A percentile compares a stretch with the other conserved stretches of the same genome.
Conservation (phyloP, 495 filamentous ascomycete species). For the Hypomontagnella monticulosa region DNA sequence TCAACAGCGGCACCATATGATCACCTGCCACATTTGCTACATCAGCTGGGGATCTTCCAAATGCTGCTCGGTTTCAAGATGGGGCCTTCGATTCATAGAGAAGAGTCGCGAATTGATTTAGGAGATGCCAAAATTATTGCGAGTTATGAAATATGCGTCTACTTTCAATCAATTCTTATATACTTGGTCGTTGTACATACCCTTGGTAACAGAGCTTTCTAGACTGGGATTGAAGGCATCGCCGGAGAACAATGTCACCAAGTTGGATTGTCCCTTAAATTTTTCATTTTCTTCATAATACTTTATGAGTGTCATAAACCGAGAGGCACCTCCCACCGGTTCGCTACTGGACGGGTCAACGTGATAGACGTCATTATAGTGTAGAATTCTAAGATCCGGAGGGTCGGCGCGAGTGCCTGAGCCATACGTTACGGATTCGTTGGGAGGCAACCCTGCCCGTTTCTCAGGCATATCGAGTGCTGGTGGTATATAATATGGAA, state of each 20-base stretch:
- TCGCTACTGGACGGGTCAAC: constrained; percentile 78
- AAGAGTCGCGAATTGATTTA: background rate
- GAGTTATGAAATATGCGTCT: background rate
- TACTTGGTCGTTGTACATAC: constrained; percentile 46
- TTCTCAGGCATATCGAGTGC: constrained; percentile 23
- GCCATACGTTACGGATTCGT: constrained; percentile 58
- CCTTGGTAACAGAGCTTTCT: constrained; percentile 87
- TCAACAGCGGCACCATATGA: constrained; percentile 91
- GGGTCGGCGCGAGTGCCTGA: constrained; percentile 57
- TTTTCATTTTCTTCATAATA: constrained; percentile 70
- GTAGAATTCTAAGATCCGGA: constrained; percentile 80
- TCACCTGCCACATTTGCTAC: constrained; percentile 51
- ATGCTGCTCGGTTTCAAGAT: background rate
- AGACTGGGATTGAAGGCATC: constrained; percentile 92
- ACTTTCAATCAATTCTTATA: background rate
- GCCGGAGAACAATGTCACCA: constrained; percentile 87
- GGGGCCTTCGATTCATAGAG: background rate
- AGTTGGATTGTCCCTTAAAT: constrained; percentile 68
- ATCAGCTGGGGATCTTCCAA: constrained; percentile 18
- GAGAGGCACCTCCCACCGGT: constrained; percentile 78
- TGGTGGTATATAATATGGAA: background rate
- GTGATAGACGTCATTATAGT: constrained; percentile 95
- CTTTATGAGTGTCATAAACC: constrained; percentile 81
- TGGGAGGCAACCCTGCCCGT: constrained; percentile 35
- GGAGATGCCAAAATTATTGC: background rate